Conservation (phyloP, 495 filamentous ascomycete genomes). For the Niebla homalea region DNA sequence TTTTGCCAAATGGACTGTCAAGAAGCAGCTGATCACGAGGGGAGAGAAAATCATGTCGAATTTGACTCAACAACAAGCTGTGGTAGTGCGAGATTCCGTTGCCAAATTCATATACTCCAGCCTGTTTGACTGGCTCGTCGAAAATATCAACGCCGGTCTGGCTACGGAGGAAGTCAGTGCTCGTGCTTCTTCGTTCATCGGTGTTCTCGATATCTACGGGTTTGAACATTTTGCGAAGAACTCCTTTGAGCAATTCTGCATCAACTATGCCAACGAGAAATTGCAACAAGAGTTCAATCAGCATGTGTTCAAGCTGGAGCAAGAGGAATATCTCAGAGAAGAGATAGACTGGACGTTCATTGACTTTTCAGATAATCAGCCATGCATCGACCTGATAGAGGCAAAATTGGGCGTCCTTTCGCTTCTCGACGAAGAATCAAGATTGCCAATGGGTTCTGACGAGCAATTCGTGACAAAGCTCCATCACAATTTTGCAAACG, state of each 20-base stretch:
- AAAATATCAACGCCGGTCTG: conserved; percentile 81
- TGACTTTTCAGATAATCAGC: conserved; percentile 98
- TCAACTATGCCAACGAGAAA: conserved; percentile 99
- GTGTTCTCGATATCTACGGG: conserved; percentile 98
- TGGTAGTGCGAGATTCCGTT: conserved; percentile 92
- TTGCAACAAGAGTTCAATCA: conserved; percentile 99
- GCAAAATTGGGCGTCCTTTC: conserved; percentile 88
- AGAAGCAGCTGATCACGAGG: conserved; percentile 94
- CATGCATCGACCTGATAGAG: conserved; percentile 99
- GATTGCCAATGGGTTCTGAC: conserved; percentile 92
- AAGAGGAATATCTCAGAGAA: conserved; percentile 94
- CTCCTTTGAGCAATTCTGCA: conserved; percentile 99
- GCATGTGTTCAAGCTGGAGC: conserved; percentile 99
- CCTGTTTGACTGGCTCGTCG: conserved; percentile 96
- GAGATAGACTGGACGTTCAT: conserved; percentile 99
- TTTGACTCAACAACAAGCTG: conserved; percentile 82
- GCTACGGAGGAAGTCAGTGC: conserved; percentile 78
- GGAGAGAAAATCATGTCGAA: conserved; percentile 98
- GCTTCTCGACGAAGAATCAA: conserved; percentile 89
- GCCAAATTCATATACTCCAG: conserved; percentile 98
- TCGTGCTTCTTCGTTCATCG: conserved; percentile 85
- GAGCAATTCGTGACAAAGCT: conserved; percentile 97
- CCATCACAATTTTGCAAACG: conserved; percentile 79
- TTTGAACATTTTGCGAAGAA: conserved; percentile 99
- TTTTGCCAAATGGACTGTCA: conserved; percentile 98